These are phyloP conservation scores for Verticillium klebahnii DNA, from an alignment of 2,329 filamentous ascomycete genomes.

Conservation along the genomic window DNA sequence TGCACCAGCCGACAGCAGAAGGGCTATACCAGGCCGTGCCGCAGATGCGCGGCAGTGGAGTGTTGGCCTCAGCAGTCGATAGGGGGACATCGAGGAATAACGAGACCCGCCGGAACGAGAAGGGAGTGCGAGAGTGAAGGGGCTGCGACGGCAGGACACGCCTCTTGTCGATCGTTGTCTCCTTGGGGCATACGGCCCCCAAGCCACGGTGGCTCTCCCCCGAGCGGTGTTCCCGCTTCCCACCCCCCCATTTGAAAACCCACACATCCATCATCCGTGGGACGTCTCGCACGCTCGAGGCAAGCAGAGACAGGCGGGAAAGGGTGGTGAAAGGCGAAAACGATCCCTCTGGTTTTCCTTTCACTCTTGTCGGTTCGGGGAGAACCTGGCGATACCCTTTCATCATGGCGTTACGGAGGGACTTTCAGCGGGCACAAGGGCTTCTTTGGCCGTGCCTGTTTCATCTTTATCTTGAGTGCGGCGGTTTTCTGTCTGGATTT, in stretches of 20 bases:
- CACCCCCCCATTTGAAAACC: neutral
- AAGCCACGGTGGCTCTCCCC: neutral
- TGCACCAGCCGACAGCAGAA: neutral
- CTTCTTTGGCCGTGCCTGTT: neutral
- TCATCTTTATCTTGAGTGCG: neutral
- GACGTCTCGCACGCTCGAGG: neutral
- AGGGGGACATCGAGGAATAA: neutral
- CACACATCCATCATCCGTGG: neutral
- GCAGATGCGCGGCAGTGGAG: neutral
- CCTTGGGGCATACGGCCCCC: neutral
- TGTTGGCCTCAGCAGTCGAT: neutral
- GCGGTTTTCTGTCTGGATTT: neutral
- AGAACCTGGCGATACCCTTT: slow-evolving; percentile 15
- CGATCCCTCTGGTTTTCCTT: neutral
- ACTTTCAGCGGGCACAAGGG: slow-evolving; percentile 2
- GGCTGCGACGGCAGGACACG: neutral
- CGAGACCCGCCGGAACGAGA: neutral
- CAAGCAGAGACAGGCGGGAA: neutral
- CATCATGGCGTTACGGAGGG: slow-evolving; percentile 9
- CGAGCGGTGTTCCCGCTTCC: neutral
- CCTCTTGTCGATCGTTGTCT: neutral
- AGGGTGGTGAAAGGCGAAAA: neutral
- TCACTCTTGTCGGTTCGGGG: slow-evolving; percentile 2
- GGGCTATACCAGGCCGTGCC: neutral
- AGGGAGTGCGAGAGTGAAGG: neutral